Conservation (phyloP, 495 filamentous ascomycete genomes). For the Hypoxylon subgilvum region DNA sequence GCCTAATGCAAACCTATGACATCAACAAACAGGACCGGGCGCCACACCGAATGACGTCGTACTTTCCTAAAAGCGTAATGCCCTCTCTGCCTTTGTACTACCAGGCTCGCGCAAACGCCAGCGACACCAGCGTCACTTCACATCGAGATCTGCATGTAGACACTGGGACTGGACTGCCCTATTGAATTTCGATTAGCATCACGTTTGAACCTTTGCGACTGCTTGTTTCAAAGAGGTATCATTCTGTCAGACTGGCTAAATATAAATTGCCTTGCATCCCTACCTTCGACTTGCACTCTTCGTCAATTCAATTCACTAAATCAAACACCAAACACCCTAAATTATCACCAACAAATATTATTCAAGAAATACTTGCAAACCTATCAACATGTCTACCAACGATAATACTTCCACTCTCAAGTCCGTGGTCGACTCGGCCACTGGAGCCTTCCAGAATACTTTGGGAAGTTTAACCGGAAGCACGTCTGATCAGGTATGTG, state of each 20-base stretch:
- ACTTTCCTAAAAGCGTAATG: constrained; percentile 37
- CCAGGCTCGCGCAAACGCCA: constrained; percentile 16
- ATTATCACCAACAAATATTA: not conserved
- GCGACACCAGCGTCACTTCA: constrained; percentile 23
- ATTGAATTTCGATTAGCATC: constrained; percentile 7
- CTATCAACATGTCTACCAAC: constrained; percentile 63
- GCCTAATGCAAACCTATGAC: constrained; percentile 23
- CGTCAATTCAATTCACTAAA: not conserved
- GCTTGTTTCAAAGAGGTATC: constrained; percentile 7
- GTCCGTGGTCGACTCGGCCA: constrained; percentile 80
- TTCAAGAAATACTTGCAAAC: not conserved
- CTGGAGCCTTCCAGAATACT: constrained; percentile 72
- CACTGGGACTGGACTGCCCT: constrained; percentile 17
- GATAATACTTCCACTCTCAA: constrained; percentile 78
- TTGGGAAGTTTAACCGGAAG: constrained; percentile 79
- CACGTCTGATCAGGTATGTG: constrained; percentile 65
- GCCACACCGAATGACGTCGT: constrained; percentile 30
- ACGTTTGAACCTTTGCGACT: not conserved
- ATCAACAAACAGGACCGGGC: constrained; percentile 21
- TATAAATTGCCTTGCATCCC: constrained; percentile 6
- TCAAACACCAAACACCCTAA: no score
- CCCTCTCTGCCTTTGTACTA: constrained; percentile 17
- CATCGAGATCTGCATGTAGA: constrained; percentile 24
- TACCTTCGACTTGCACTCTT: not conserved
- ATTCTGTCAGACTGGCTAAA: not conserved